Percentiles rank a stretch among this genome's conserved stretches.
Conservation (phyloP, 2,329 filamentous ascomycete genomes). For the Clonostachys sp. region DNA sequence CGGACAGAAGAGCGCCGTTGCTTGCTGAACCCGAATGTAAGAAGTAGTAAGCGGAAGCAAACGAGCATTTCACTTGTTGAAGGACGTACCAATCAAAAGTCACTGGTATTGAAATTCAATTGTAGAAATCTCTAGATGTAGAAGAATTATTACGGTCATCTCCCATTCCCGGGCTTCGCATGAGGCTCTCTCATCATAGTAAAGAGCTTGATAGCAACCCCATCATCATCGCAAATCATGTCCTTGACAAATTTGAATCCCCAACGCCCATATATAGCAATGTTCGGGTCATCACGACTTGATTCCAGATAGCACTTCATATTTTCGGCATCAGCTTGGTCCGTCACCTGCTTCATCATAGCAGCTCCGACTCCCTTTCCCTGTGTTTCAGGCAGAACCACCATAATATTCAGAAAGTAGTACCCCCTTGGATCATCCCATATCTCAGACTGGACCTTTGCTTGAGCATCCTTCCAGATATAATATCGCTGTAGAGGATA, state of each 20-base stretch:
- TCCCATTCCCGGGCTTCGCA: constrained; percentile 3
- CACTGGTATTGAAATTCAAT: too few relatives aligned
- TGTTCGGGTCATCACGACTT: constrained; percentile 62
- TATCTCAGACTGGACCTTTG: constrained; percentile 52
- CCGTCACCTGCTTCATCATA: constrained; percentile 60
- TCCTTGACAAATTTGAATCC: constrained; percentile 62
- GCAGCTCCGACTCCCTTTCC: constrained; percentile 62
- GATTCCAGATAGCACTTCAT: constrained; percentile 68
- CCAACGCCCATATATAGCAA: constrained; percentile 65
- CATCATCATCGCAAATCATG: constrained; percentile 62
- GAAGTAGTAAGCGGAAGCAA: too few relatives aligned
- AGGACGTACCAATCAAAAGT: too few relatives aligned
- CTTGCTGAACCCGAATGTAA: too few relatives aligned
- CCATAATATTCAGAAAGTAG: constrained; percentile 74
- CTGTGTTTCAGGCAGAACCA: constrained; percentile 60
- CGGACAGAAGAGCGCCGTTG: too few relatives aligned
- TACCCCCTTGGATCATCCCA: constrained; percentile 66
- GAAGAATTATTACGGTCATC: neutral
- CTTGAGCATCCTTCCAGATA: constrained; percentile 67
- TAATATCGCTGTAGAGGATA: constrained; percentile 49
- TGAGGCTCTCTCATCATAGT: constrained; percentile 39
- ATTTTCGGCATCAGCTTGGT: constrained; percentile 58
- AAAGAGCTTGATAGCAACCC: constrained; percentile 47
- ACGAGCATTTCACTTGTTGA: too few relatives aligned
- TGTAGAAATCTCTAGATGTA: too few relatives aligned